Percentiles rank a stretch among this genome's conserved stretches.
Conservation (phyloP, 2,329 filamentous ascomycete species). For the Malbranchea zuffiana region DNA sequence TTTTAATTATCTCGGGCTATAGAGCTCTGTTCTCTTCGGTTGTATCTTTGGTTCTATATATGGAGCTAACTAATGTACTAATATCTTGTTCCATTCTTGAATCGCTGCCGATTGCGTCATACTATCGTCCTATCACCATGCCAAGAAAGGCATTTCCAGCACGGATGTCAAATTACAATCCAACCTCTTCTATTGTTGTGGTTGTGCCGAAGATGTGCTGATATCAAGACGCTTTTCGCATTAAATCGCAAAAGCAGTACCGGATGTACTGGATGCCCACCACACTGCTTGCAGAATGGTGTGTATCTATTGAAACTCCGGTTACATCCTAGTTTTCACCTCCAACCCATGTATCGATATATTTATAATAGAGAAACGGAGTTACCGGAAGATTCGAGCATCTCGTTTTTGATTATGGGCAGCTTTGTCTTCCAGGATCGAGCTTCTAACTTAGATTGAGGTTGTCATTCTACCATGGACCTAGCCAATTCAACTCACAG, state of each 20-base stretch:
- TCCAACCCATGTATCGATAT: too few species aligned
- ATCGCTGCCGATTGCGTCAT: not conserved
- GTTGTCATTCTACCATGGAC: too few species aligned
- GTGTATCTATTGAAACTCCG: conserved; percentile 37
- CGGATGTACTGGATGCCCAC: conserved; percentile 38
- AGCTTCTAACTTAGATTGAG: too few species aligned
- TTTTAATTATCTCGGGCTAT: conserved; percentile 10
- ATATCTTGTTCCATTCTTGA: too few species aligned
- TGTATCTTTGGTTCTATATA: conserved; percentile 21
- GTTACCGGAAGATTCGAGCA: too few species aligned
- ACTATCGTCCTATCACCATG: conserved; percentile 3
- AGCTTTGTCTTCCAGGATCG: too few species aligned
- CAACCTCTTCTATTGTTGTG: conserved; percentile 64
- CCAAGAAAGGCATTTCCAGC: conserved; percentile 45
- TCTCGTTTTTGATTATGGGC: too few species aligned
- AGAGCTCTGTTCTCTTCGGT: conserved; percentile 16
- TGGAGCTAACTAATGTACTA: too few species aligned
- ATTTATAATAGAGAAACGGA: too few species aligned
- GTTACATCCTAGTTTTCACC: conserved; percentile 22
- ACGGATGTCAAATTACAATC: conserved; percentile 99
- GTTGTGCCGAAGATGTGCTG: conserved; percentile 99
- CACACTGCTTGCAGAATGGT: conserved; percentile 25
- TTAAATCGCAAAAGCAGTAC: conserved; percentile 17
- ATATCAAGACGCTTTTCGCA: conserved; percentile 42
- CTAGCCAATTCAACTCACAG: too few species aligned